Percentiles rank a stretch among this genome's conserved stretches.
Evolutionary conservation across 805 yeast species (phyloP).

Genomic region (Hanseniaspora occidentalis): DNA sequence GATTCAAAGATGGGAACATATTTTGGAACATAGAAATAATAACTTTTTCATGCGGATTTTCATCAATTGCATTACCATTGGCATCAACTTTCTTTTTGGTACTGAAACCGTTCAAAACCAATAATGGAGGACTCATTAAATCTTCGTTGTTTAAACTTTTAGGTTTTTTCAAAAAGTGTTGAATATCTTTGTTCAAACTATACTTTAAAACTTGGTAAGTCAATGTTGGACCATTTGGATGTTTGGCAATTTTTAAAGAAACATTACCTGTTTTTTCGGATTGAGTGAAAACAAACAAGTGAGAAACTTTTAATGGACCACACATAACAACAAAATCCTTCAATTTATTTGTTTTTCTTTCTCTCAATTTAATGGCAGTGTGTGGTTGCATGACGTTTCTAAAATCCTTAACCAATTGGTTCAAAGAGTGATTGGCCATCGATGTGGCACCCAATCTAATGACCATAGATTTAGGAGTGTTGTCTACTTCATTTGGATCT

Average conservation of each 20-base stretch:
- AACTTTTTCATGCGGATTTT: conserved; percentile 60
- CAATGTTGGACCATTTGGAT: conserved; percentile 91
- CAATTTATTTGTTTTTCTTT: conserved; percentile 74
- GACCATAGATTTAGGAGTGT: conserved; percentile 89
- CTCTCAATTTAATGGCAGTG: conserved; percentile 80
- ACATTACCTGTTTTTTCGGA: conserved; percentile 66
- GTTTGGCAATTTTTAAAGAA: conserved; percentile 68
- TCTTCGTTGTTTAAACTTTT: conserved; percentile 65
- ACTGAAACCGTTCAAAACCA: conserved; percentile 85
- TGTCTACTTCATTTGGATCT: conserved; percentile 48
- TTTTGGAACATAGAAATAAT: conserved; percentile 85
- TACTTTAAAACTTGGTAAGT: conserved; percentile 70
- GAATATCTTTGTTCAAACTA: conserved; percentile 72
- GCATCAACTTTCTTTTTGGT: conserved; percentile 11
- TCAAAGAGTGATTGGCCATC: conserved; percentile 57
- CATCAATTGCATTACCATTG: conserved; percentile 11
- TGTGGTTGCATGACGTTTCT: conserved; percentile 92
- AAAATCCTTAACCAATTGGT: conserved; percentile 78
- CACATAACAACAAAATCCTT: conserved; percentile 97
- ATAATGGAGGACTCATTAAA: conserved; percentile 68
- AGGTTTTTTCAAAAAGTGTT: conserved; percentile 58
- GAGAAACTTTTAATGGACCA: conserved; percentile 89
- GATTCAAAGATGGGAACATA: conserved; percentile 90
- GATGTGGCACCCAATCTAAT: conserved; percentile 56
- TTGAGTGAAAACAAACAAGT: conserved; percentile 77